phyloP scores from a whole-genome alignment of 495 filamentous ascomycete genomes.

The Penicillium samsonianum region DNA sequence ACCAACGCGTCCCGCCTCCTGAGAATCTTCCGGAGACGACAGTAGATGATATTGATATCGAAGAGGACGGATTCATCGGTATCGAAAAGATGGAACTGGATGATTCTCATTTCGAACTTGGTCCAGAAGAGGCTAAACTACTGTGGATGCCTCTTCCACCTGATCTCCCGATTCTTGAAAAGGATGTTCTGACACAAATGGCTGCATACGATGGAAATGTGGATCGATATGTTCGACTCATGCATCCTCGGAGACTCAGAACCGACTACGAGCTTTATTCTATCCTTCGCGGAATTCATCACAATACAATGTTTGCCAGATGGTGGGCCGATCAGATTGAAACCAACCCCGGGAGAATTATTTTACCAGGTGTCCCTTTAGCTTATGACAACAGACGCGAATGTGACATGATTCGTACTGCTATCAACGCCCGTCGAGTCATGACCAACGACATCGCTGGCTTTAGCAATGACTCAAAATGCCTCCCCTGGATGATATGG shows the following conservation, averaged over 20 bases:
- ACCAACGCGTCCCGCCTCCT: conserved; percentile 12
- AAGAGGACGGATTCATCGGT: conserved; percentile 27
- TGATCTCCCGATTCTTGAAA: conserved; percentile 31
- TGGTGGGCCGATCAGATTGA: conserved; percentile 30
- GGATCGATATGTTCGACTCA: conserved; percentile 31
- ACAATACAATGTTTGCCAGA: conserved; percentile 29
- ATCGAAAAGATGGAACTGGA: not conserved
- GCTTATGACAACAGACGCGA: no score
- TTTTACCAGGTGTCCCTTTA: conserved; percentile 5
- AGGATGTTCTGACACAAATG: conserved; percentile 27
- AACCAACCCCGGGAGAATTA: conserved; percentile 15
- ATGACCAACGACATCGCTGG: no score
- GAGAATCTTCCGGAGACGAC: conserved; percentile 19
- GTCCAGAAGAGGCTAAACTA: conserved; percentile 16
- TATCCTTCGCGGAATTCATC: conserved; percentile 30
- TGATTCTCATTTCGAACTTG: not conserved
- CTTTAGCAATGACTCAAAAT: no score
- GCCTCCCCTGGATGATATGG: no score
- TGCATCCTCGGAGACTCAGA: conserved; percentile 21
- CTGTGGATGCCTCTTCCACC: conserved; percentile 29
- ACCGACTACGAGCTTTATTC: conserved; percentile 20
- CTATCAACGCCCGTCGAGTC: no score
- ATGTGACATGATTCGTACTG: no score
- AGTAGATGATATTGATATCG: conserved; percentile 24
- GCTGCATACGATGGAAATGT: conserved; percentile 32